Base-by-base conservation (phyloP, 495 filamentous ascomycete genomes). In the Neurospora africana region DNA sequence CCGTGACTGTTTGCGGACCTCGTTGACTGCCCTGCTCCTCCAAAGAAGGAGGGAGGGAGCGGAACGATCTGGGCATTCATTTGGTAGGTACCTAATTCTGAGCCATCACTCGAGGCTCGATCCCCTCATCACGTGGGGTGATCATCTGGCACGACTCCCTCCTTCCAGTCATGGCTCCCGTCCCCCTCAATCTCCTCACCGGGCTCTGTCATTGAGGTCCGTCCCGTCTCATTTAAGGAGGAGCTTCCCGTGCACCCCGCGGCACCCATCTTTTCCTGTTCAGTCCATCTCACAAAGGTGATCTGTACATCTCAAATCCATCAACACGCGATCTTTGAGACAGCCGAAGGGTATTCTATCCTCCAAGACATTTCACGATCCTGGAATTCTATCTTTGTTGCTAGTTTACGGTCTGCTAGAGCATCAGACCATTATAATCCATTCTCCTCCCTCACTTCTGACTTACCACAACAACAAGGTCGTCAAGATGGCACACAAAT, bases 401-500 rank as follows among this genome's bases (percentile, higher is more conserved):
- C 27, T 19, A 65, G 53, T 65, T 65, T 27, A 35, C 53, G 13
- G 53, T 7, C 53, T 30, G 15, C 23, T 7, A 65, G 13, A 65
- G 68, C 27, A 35, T 23, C 73, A 39, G 67, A 44, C 36, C 33
- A 43, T 5, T 53, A 19, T 30, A 43, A 39, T 68, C 38, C 65
- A 39, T 65, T 73, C 41, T 72, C 40, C 70, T 73, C 40, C 61
- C 41, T 65, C 53, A 19, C 13, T 19, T 65, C 53, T 15, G 3
- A 35, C 15, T 65, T 19, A 33, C 13, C 53, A 65, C 67, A 39
- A 39, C 53, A 71, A 39, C 65, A 73, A 65, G 7, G 78, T 74
- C 76, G 73, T 70, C 78, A 84, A 77, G 80, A 86, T 86, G 84
- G 83, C 82, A 74, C 78, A 75, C 76, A 86, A 85, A 78, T 81